These are phyloP conservation scores for Hypoxylon cercidicola DNA, from an alignment of 495 filamentous ascomycete species.

Conservation along the genomic window DNA sequence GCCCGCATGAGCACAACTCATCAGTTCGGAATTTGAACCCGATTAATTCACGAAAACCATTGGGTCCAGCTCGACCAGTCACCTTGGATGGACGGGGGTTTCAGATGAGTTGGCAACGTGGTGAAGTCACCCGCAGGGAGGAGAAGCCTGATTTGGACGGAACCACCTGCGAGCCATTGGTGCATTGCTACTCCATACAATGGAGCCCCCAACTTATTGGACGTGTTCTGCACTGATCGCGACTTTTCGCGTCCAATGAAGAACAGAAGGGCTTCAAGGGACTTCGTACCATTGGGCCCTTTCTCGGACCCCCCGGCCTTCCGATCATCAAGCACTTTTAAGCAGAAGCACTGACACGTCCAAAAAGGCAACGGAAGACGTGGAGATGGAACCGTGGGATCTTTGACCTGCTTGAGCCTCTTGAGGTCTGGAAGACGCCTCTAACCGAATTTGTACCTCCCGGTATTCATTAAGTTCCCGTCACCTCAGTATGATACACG, in stretches of 20 bases:
- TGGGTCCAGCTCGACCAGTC: slow-evolving; percentile 35
- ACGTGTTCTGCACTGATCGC: slow-evolving; percentile 37
- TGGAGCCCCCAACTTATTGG: slow-evolving; percentile 19
- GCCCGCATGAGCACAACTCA: slow-evolving; percentile 41
- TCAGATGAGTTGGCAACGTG: slow-evolving; percentile 43
- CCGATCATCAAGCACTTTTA: slow-evolving; percentile 1
- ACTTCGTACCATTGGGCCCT: slow-evolving; percentile 3
- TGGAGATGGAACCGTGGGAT: slow-evolving; percentile 13
- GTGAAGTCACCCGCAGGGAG: slow-evolving; percentile 32
- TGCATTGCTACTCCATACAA: slow-evolving; percentile 23
- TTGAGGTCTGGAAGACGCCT: slow-evolving; percentile 20
- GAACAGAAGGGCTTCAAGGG: slow-evolving; percentile 6
- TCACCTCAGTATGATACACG: slow-evolving; percentile 1
- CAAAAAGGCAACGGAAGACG: slow-evolving; percentile 7
- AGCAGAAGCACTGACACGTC: background rate
- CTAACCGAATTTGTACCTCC: slow-evolving; percentile 27
- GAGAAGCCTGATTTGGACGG: slow-evolving; percentile 36
- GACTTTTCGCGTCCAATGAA: slow-evolving; percentile 35
- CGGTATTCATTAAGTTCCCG: slow-evolving; percentile 11
- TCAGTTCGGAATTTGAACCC: slow-evolving; percentile 35
- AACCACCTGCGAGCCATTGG: slow-evolving; percentile 34
- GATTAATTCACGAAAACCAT: slow-evolving; percentile 35
- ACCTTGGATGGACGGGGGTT: slow-evolving; percentile 22
- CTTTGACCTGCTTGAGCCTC: slow-evolving; percentile 14
- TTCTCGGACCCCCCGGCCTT: slow-evolving; percentile 10